Conservation (phyloP, 225 moss, liverwort and hornwort species). For the Ulota crispa region DNA sequence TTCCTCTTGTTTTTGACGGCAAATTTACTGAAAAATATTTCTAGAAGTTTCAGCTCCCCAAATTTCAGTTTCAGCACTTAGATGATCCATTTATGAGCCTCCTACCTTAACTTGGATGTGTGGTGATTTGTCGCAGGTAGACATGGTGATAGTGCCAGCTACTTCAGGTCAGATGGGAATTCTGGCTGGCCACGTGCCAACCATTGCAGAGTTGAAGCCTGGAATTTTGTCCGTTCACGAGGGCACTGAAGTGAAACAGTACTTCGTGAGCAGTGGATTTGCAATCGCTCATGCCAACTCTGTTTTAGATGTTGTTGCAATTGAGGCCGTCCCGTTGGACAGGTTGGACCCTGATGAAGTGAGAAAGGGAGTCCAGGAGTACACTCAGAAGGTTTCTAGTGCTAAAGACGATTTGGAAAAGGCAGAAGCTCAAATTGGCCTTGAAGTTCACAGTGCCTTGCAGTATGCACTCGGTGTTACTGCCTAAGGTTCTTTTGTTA, state of each 20-base stretch:
- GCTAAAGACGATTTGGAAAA: conserved; percentile 80
- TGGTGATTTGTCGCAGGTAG: conserved; percentile 53
- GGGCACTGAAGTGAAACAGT: conserved; percentile 56
- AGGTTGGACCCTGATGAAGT: conserved; percentile 79
- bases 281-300: conserved; percentile 81
- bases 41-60: too few species aligned
- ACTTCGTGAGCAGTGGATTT: conserved; percentile 89
- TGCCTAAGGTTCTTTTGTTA: conserved; percentile 24
- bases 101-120: background rate
- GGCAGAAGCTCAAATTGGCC: conserved; percentile 85
- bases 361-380: conserved; percentile 65
- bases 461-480: conserved; percentile 37
- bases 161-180: conserved; percentile 85
- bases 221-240: conserved; percentile 78
- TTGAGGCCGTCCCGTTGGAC: conserved; percentile 73
- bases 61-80: too few species aligned
- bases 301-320: conserved; percentile 59
- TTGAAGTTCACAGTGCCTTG: conserved; percentile 71
- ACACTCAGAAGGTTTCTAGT: conserved; percentile 57
- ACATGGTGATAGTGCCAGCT: conserved; percentile 82
- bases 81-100: too few species aligned
- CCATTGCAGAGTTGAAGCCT: conserved; percentile 76
- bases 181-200: conserved; percentile 84
- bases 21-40: too few species aligned
- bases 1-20: too few species aligned